phyloP scores from a whole-genome alignment of 306 rosid species.

The Lathyrus sativus region DNA sequence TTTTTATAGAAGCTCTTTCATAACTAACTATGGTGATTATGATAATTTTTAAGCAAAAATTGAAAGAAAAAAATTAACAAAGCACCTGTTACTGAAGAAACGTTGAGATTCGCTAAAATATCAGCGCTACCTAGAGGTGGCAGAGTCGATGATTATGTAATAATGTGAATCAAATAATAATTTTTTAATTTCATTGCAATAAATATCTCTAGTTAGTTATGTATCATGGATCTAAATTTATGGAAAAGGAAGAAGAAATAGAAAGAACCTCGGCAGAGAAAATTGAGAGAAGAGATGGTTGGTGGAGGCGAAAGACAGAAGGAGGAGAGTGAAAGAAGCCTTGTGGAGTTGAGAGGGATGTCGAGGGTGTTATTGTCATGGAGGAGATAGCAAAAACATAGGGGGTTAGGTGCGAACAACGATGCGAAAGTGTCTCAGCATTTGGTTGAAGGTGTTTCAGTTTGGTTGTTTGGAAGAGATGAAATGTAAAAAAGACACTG shows the following conservation, averaged over 20 bases:
- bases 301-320: conserved; percentile 44
- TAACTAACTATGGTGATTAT: neutral
- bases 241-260: neutral
- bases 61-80: neutral
- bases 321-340: conserved; percentile 62
- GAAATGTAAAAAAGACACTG: conserved; percentile 61
- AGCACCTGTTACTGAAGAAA: conserved; percentile 27
- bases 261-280: conserved; percentile 59
- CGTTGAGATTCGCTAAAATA: conserved; percentile 29
- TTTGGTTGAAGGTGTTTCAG: conserved; percentile 41
- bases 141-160: conserved; percentile 46
- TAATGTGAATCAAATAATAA: neutral
- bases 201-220: neutral
- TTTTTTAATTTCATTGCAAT: neutral
- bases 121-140: conserved; percentile 54
- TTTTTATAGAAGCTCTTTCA: neutral
- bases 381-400: conserved; percentile 67
- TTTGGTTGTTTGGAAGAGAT: conserved; percentile 66
- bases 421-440: conserved; percentile 60
- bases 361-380: conserved; percentile 59
- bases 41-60: neutral
- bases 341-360: conserved; percentile 59
- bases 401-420: conserved; percentile 17
- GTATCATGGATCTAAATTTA: too few species aligned
- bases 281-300: conserved; percentile 25